Conservation (phyloP, 2,329 filamentous ascomycete species). For the Colletotrichum orbiculare region DNA sequence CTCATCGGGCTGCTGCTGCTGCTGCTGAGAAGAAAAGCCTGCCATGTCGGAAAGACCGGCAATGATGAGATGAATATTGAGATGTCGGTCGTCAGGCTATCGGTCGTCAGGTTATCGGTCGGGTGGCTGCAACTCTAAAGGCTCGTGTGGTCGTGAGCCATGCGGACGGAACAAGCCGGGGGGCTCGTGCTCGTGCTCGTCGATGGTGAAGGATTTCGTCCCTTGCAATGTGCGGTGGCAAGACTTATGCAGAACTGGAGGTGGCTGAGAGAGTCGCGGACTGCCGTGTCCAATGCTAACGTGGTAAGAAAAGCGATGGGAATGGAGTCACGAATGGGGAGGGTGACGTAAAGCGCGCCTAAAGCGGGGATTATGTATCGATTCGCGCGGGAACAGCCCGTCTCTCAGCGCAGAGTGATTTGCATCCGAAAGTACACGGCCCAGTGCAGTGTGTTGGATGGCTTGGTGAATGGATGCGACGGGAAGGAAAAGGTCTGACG, state of each 20-base stretch:
- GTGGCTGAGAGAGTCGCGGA: too few species aligned
- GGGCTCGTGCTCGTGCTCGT: constrained; percentile 23
- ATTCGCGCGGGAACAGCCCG: too few species aligned
- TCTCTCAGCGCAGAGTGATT: too few species aligned
- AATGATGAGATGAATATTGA: background rate
- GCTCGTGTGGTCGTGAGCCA: constrained; percentile 27
- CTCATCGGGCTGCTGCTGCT: constrained; percentile 82
- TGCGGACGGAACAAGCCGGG: constrained; percentile 16
- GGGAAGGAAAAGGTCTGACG: too few species aligned
- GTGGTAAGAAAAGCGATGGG: background rate
- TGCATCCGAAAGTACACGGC: background rate
- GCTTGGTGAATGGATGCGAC: background rate
- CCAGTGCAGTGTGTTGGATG: background rate
- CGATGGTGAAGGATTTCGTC: too few species aligned
- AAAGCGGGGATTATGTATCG: too few species aligned
- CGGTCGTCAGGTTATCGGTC: constrained; percentile 1
- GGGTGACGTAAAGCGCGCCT: constrained; percentile 14
- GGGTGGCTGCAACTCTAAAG: constrained; percentile 21
- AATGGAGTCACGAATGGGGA: background rate
- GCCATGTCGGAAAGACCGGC: constrained; percentile 23
- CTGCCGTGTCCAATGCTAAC: too few species aligned
- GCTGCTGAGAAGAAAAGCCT: constrained; percentile 58
- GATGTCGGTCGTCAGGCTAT: background rate
- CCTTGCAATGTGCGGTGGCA: too few species aligned
- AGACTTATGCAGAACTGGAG: too few species aligned